Evolutionary conservation across 2,329 filamentous ascomycete species (phyloP), one percentile per base, ranked within the genome.

Genomic region (Epichloe hybrida): DNA sequence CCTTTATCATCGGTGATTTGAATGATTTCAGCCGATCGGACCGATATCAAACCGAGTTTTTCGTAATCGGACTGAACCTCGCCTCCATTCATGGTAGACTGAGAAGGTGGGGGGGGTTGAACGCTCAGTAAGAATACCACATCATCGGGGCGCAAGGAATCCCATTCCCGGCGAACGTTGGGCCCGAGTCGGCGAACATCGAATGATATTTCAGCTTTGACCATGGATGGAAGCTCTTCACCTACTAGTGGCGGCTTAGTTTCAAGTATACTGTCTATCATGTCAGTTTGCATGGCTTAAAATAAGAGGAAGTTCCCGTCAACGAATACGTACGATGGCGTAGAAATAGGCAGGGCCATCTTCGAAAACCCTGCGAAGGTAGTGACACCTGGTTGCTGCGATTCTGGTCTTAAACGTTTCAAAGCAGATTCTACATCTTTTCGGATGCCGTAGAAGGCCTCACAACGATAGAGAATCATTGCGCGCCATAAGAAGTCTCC

Each of bases 401-500:
- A 62, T 56, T 83, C 80, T 2, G 91, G 90, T 56, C 84, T 80
- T 53, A 98, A 70, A 44, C 88, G 82, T 61, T 86, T 86, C 48
- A 97, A 64, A 6, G 85, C 81, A 46, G 87, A 80, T 63, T 95
- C 88, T 52, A 98, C 81, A 63, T 98, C 88, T 61, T 89, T 91
- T 44, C 89, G 81, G 53, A 98, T 91, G 53, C 88, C 87, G 64
- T 94, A 97, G 64, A 97, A 96, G 0, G 91, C 80, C 66, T 98
- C 93, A 52, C 84, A 86, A 40, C 91, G 82, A 64, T 95, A 93
- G 8, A 98, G 72, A 13, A 94, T 76, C 60, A 97, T 84, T 0
- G 91, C 89, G 55, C 94, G 80, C 89, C 90, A 98, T n/a, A 98
- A 70, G 59, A 98, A 98, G 66, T 98, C 93, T 3, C 89, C 89